Conservation (phyloP, 768 basidiomycete genomes). For the Agrocybe pediades region DNA sequence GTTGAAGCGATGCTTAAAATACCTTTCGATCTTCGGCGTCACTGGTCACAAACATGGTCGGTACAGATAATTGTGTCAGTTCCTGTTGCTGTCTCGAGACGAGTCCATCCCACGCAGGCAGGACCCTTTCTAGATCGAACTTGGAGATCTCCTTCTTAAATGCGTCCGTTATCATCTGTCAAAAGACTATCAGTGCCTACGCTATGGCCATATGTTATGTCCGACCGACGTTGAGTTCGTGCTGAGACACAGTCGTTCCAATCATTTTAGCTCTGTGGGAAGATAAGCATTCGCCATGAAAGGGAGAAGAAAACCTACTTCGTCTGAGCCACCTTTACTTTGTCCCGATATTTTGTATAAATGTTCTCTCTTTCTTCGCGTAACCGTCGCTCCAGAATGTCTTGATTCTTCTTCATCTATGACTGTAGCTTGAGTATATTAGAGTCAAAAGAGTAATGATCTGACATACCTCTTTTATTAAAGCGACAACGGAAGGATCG, state of each 20-base stretch:
- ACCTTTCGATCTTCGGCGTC: constrained; percentile 59
- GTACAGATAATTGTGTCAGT: constrained; percentile 62
- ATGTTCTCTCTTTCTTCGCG: constrained; percentile 70
- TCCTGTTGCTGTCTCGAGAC: constrained; percentile 67
- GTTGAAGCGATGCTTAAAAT: constrained; percentile 15
- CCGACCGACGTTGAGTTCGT: constrained; percentile 62
- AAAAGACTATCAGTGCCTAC: not conserved
- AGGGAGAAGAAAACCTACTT: constrained; percentile 48
- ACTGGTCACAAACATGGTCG: constrained; percentile 67
- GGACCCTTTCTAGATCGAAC: constrained; percentile 70
- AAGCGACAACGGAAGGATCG: constrained; percentile 49
- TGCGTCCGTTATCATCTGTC: constrained; percentile 64
- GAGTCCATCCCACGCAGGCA: constrained; percentile 80
- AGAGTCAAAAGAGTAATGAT: not conserved
- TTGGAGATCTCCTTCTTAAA: constrained; percentile 65
- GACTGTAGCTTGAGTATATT: constrained; percentile 3
- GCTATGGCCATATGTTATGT: not conserved
- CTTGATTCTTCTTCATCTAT: constrained; percentile 67
- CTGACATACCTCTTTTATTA: constrained; percentile 50
- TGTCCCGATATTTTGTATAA: constrained; percentile 67
- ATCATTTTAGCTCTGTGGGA: constrained; percentile 63
- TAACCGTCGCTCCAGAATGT: constrained; percentile 63
- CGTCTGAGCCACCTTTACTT: constrained; percentile 64
- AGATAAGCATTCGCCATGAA: not conserved
- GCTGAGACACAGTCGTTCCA: constrained; percentile 63